These are phyloP conservation scores for Blastocrithidia nonstop DNA, from an alignment of 208 protist genomes.

Conservation along the genomic window DNA sequence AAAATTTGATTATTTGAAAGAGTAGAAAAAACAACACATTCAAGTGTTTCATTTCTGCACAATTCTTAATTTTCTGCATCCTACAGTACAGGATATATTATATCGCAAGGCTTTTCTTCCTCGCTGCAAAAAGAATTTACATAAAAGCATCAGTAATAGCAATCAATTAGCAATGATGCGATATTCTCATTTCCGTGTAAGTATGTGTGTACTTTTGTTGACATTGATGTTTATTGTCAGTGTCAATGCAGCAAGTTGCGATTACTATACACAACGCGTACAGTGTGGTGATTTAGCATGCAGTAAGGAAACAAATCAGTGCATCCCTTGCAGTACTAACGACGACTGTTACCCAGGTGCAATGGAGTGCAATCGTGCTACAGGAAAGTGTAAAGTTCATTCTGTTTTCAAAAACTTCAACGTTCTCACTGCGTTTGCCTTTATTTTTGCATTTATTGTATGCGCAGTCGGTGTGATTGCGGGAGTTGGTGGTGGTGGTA, in stretches of 20 bases:
- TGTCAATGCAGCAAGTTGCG: constrained; percentile 12
- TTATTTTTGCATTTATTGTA: constrained; percentile 31
- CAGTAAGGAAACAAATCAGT: constrained; percentile 14
- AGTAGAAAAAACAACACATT: no score
- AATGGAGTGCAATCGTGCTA: constrained; percentile 20
- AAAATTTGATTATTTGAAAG: no score
- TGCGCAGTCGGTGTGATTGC: constrained; percentile 61
- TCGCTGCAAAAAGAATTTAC: no score
- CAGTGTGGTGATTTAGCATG: constrained; percentile 51
- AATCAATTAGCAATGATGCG: no score
- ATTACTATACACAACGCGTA: constrained; percentile 36
- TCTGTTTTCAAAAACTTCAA: constrained; percentile 13
- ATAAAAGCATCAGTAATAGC: no score
- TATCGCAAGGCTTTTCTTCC: no score
- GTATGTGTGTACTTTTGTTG: constrained; percentile 1
- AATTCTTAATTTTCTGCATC: no score
- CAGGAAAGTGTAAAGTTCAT: constrained; percentile 28
- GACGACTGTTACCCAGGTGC: constrained; percentile 43
- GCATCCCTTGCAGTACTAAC: constrained; percentile 22
- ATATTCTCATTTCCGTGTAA: no score
- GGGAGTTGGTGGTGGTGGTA: constrained; percentile 71
- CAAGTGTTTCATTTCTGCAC: no score
- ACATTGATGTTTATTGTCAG: constrained; percentile 3
- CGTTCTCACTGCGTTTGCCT: constrained; percentile 16
- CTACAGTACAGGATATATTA: no score